A percentile compares a stretch with the other conserved stretches of the same genome.
Evolutionary conservation across 805 yeast species (phyloP).

Genomic region (Candida chilensis): DNA sequence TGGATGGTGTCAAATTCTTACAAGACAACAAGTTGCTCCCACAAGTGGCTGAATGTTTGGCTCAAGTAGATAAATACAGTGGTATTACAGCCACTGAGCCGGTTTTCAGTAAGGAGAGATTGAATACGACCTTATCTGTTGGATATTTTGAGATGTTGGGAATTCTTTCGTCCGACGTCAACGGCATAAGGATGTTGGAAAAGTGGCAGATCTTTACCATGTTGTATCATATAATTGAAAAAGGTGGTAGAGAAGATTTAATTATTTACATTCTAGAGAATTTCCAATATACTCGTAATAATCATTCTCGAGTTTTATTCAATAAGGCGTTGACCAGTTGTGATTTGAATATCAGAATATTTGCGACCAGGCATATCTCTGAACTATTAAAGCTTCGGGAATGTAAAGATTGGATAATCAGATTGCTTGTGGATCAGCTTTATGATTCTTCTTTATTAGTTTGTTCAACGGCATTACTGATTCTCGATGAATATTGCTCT

Average conservation of each 20-base stretch:
- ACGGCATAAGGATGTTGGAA: constrained; percentile 63
- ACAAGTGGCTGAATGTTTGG: constrained; percentile 83
- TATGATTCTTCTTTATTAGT: constrained; percentile 58
- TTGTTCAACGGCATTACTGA: constrained; percentile 44
- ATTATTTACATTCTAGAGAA: constrained; percentile 49
- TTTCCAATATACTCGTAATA: constrained; percentile 48
- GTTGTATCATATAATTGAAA: constrained; percentile 59
- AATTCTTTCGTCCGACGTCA: constrained; percentile 44
- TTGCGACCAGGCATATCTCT: constrained; percentile 48
- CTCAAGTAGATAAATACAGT: constrained; percentile 74
- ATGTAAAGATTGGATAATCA: constrained; percentile 38
- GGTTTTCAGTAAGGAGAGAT: constrained; percentile 49
- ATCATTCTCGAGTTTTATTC: constrained; percentile 62
- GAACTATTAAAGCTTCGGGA: constrained; percentile 22
- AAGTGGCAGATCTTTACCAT: constrained; percentile 83
- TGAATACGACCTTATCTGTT: constrained; percentile 54
- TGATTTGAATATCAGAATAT: constrained; percentile 38
- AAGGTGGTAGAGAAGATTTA: constrained; percentile 46
- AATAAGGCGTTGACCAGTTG: constrained; percentile 55
- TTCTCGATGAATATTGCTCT: constrained; percentile 43
- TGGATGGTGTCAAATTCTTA: constrained; percentile 60
- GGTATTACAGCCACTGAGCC: constrained; percentile 71
- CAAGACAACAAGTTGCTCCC: constrained; percentile 71
- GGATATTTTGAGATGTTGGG: constrained; percentile 83
- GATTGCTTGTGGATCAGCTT: constrained; percentile 52